These are phyloP conservation scores for Aspergillus candidus DNA, from an alignment of 2,329 filamentous ascomycete species.

Conservation along the genomic window DNA sequence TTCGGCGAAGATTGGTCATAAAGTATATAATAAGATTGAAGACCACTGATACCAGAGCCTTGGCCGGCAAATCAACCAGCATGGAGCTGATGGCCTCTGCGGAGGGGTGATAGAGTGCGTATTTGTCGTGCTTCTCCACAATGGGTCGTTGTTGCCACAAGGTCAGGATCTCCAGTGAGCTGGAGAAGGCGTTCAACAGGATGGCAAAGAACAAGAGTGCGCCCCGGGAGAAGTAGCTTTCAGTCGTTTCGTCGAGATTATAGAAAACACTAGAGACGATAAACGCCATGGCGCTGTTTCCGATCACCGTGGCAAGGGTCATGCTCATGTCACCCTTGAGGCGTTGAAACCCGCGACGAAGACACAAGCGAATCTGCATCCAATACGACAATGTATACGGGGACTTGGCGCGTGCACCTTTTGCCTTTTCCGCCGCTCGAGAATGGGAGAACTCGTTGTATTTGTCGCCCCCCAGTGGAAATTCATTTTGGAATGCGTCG, in stretches of 20 bases:
- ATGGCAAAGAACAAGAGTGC: conserved; percentile 79
- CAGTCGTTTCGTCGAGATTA: conserved; percentile 59
- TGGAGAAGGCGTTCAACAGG: conserved; percentile 75
- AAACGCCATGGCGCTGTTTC: conserved; percentile 66
- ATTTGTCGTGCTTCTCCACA: conserved; percentile 81
- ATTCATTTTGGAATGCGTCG: conserved; percentile 32
- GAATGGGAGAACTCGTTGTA: conserved; percentile 33
- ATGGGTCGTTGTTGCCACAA: conserved; percentile 85
- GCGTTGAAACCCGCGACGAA: conserved; percentile 71
- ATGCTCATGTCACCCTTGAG: conserved; percentile 68
- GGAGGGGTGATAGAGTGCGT: conserved; percentile 83
- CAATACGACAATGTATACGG: conserved; percentile 74
- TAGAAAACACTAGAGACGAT: conserved; percentile 75
- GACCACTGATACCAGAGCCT: conserved; percentile 61
- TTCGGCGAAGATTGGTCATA: conserved; percentile 72
- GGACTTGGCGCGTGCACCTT: conserved; percentile 54
- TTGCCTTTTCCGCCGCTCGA: conserved; percentile 36
- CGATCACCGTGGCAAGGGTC: conserved; percentile 57
- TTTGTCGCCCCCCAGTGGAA: conserved; percentile 31
- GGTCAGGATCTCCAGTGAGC: conserved; percentile 72
- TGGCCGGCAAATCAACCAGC: conserved; percentile 78
- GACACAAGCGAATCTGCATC: conserved; percentile 70
- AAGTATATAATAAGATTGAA: conserved; percentile 84
- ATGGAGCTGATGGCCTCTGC: conserved; percentile 84
- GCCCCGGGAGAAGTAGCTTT: conserved; percentile 70